These are phyloP conservation scores for Aspergillus kassunensis DNA, from an alignment of 495 filamentous ascomycete genomes.

Conservation along the genomic window DNA sequence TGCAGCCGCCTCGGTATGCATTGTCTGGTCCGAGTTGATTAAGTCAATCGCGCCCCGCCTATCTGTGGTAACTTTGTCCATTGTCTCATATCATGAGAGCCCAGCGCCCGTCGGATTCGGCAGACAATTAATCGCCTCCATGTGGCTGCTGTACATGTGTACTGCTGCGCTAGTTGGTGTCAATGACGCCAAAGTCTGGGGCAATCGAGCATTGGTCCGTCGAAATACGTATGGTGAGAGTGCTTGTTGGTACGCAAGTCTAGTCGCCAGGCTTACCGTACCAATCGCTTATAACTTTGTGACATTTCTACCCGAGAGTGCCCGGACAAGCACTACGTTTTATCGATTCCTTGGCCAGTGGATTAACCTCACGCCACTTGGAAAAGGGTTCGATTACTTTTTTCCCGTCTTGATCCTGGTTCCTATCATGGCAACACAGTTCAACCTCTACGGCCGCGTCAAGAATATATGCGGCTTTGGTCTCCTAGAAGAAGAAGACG, in stretches of 20 bases:
- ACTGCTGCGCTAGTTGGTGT: slow-evolving; percentile 79
- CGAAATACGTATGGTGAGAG: slow-evolving; percentile 87
- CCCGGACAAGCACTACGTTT: slow-evolving; percentile 72
- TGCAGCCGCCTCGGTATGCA: slow-evolving; percentile 68
- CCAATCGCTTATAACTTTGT: slow-evolving; percentile 94
- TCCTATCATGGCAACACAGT: slow-evolving; percentile 75
- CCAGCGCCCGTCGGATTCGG: slow-evolving; percentile 73
- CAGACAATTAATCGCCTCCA: slow-evolving; percentile 75
- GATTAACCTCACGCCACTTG: slow-evolving; percentile 80
- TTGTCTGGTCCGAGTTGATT: slow-evolving; percentile 90
- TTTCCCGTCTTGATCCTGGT: slow-evolving; percentile 85
- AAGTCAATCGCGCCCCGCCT: slow-evolving; percentile 69
- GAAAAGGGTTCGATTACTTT: slow-evolving; percentile 77
- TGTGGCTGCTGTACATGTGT: slow-evolving; percentile 94
- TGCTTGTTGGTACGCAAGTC: slow-evolving; percentile 90
- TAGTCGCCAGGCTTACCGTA: slow-evolving; percentile 85
- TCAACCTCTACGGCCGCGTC: slow-evolving; percentile 82
- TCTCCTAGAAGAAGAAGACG: slow-evolving; percentile 69
- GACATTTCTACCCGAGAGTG: slow-evolving; percentile 67
- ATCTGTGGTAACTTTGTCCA: slow-evolving; percentile 78
- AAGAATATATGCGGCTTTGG: slow-evolving; percentile 75
- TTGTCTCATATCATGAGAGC: slow-evolving; percentile 70
- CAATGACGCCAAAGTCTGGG: slow-evolving; percentile 89
- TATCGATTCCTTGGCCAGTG: slow-evolving; percentile 79
- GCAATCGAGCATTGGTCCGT: slow-evolving; percentile 82